Evolutionary conservation across 192 early-diverging fungal species (phyloP), one percentile per base, ranked within the genome.

Genomic region (Pilaira anomala): DNA sequence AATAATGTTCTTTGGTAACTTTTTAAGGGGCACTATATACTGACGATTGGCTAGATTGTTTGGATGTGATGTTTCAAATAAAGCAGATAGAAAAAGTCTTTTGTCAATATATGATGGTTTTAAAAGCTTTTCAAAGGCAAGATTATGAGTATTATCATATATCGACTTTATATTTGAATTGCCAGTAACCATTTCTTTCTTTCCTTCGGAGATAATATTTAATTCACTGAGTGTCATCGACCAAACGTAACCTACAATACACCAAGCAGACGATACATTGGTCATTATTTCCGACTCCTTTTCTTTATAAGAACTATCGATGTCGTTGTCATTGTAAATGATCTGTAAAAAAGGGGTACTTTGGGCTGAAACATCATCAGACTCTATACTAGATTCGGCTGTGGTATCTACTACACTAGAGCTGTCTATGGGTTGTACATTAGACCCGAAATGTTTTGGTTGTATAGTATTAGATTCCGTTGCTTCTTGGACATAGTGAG

Each of bases 141-240:
- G 18, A 25, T 45, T 59, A 24, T 59, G 57, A 45, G 57, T 22
- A 46, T 59, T 26, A 59, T 59, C 57, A 59, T 59, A 59, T 26
- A 59, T 28, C 21, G 57, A 45, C 57, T 59, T 59, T 16, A 59
- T 24, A 28, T 45, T 45, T 45, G 16, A 19, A 22, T 59, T 59
- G 57, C 18, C 45, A 24, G 57, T 59, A 59, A 26, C 24, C 57
- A 59, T 59, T 59, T 59, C 57, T 45, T 59, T 59, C 57, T 59
- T 59, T 45, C 57, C 57, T 22, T 22, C 13, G 2, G 57, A 59
- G 39, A 59, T 59, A 45, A 59, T 59, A 45, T 59, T 59, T 28
- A 59, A 26, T 26, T 59, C 57, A 22, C 57, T 26, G 18, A 59
- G 57, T 16, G 57, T 28, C 57, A 59, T 59, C 21, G 57, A 22